A percentile compares a stretch with the other conserved stretches of the same genome.
Evolutionary conservation across 768 basidiomycete genomes (phyloP).

Genomic region (Brasilioporus rufonigricans): DNA sequence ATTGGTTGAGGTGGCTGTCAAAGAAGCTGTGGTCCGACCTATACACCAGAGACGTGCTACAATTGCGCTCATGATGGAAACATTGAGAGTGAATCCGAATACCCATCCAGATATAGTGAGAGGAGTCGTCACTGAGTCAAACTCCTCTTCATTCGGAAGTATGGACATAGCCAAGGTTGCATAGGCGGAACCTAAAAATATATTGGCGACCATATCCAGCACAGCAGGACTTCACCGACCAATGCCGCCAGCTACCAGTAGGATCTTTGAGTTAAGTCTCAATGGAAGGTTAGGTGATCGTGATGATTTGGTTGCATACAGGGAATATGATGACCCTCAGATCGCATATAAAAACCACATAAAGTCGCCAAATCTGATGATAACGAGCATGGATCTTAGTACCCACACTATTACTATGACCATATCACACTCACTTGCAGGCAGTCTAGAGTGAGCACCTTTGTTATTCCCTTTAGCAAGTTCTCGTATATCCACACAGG

Average conservation of each 20-base stretch:
- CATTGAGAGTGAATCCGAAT: not conserved
- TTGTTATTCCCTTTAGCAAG: not conserved
- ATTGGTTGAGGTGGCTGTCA: not conserved
- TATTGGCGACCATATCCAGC: not conserved
- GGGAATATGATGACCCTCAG: not conserved
- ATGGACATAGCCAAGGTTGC: not conserved
- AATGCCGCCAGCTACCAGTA: too few species aligned
- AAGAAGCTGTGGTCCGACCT: not conserved
- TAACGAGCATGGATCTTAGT: not conserved
- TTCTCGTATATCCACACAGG: too few species aligned
- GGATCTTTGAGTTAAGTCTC: too few species aligned
- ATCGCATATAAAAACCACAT: not conserved
- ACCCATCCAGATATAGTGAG: not conserved
- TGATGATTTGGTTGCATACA: not conserved
- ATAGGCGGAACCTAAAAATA: not conserved
- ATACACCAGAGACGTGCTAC: not conserved
- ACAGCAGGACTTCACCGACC: not conserved
- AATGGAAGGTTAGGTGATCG: not conserved
- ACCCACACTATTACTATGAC: too few species aligned
- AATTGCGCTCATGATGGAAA: not conserved
- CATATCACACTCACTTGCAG: not conserved
- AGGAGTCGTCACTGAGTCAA: not conserved
- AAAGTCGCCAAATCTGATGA: constrained; percentile 2
- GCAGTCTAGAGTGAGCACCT: not conserved
- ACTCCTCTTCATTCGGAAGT: not conserved